These are phyloP conservation scores for Serendipita sp. DNA, from an alignment of 768 basidiomycete genomes.

Conservation along the genomic window DNA sequence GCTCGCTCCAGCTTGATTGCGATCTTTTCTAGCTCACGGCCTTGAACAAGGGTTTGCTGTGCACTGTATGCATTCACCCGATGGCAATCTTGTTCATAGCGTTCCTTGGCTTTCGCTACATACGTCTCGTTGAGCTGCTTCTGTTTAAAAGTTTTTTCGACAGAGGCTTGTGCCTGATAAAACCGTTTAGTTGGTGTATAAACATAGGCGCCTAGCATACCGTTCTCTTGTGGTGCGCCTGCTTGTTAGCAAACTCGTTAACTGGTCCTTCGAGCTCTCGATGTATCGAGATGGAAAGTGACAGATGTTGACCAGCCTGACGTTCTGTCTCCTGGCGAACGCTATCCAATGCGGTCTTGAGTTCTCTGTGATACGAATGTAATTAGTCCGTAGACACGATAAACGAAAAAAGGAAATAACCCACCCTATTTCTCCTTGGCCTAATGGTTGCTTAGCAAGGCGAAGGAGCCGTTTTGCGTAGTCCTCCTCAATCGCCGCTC, in stretches of 20 bases:
- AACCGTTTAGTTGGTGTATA: background rate
- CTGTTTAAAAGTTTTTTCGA: conserved; percentile 83
- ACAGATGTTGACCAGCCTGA: conserved; percentile 55
- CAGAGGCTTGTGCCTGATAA: conserved; percentile 37
- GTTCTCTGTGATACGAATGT: conserved; percentile 36
- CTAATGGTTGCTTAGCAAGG: conserved; percentile 58
- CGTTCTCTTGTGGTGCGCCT: conserved; percentile 55
- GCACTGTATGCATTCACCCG: conserved; percentile 90
- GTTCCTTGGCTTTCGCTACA: conserved; percentile 77
- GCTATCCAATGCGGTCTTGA: conserved; percentile 65
- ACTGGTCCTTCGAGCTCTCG: conserved; percentile 56
- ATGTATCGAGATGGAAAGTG: conserved; percentile 58
- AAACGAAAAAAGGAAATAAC: conserved; percentile 12
- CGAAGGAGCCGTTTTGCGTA: conserved; percentile 76
- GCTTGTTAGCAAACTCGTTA: conserved; percentile 41
- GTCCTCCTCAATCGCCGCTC: conserved; percentile 84
- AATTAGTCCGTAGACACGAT: conserved; percentile 12
- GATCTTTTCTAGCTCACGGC: conserved; percentile 84
- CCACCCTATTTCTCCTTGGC: conserved; percentile 91
- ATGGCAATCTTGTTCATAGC: conserved; percentile 84
- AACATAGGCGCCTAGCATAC: conserved; percentile 17
- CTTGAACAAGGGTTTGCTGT: conserved; percentile 79
- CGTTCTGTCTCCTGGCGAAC: conserved; percentile 70
- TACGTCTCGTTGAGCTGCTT: conserved; percentile 78
- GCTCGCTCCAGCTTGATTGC: conserved; percentile 74